Evolutionary conservation across 73 alveolate species (phyloP).

Genomic region (Paramecium pentaurelia): DNA sequence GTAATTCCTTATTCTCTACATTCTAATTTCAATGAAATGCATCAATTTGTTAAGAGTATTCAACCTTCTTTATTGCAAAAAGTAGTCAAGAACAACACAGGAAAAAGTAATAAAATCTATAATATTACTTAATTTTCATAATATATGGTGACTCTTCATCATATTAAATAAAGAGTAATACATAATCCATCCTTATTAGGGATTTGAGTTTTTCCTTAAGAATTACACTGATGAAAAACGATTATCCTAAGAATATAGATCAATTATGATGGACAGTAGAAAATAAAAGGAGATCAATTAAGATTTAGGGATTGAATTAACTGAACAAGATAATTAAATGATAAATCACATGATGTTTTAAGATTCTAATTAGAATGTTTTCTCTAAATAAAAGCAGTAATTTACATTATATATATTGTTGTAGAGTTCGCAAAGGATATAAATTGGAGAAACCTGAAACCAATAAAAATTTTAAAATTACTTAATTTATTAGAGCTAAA

Average conservation of each 20-base stretch:
- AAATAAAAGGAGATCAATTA: neutral
- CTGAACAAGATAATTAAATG: neutral
- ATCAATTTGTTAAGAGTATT: constrained; percentile 52
- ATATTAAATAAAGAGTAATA: neutral
- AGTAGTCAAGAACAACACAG: constrained; percentile 17
- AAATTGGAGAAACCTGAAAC: neutral
- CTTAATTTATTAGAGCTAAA: neutral
- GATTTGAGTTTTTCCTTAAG: constrained; percentile 54
- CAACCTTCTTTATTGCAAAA: constrained; percentile 42
- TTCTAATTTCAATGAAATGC: constrained; percentile 20
- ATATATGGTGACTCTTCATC: constrained; percentile 14
- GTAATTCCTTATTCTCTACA: constrained; percentile 13
- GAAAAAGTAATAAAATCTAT: neutral
- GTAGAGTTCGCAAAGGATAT: neutral
- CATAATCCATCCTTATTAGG: neutral
- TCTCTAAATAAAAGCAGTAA: neutral
- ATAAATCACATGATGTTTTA: neutral
- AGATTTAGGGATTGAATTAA: neutral
- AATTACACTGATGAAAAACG: constrained; percentile 46
- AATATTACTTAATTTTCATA: neutral
- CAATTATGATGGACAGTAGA: neutral
- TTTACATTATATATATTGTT: neutral
- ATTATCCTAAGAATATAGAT: constrained; percentile 1
- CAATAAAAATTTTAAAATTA: neutral
- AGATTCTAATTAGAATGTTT: neutral